Evolutionary conservation across 2,329 filamentous ascomycete genomes (phyloP), one percentile per base, ranked within the genome.

Genomic region (Fusarium secorum): DNA sequence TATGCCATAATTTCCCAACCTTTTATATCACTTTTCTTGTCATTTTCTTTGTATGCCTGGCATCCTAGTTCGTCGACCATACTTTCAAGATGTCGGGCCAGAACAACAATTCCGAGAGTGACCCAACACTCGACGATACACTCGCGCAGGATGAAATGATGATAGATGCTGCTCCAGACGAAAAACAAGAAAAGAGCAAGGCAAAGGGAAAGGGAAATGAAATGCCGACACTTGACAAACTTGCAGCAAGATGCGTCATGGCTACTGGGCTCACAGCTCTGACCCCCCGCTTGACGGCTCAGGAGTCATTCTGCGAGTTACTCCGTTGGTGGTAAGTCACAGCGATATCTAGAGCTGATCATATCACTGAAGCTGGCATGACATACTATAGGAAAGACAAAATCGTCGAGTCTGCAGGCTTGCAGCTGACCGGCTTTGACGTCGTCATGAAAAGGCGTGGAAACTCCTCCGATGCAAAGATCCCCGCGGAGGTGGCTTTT

Each of bases 221-320:
- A 26, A 32, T 36, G 17, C 32, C 24, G 5, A 32, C 49, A 7
- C 22, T 44, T 10, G 57, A 56, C 18, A 8, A 44, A 6, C 17
- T 56, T 14, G 13, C 39, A 11, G 4, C 20, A 22, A 57, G 5
- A 28, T 56, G 38, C 17, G 22, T 28, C 17, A 36, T 48, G 6
- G 18, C 20, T 24, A 32, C 51, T 20, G 26, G 20, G 11, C 33
- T 54, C n/a, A 42, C 11, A 14, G 38, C 60, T 10, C 48, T 20
- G 13, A 72, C 69, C 56, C 66, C 64, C 9, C 48, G 58, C 22
- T 74, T 68, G 66, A 44, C 41, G 4, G 59, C 66, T 6, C 38
- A 57, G 15, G 74, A 79, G 57, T 78, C 78, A 9, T 80, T 81
- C 30, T 73, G 78, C 20, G 79, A 80, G 64, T 60, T 80, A 7